Evolutionary conservation across 2,329 filamentous ascomycete genomes (phyloP), one percentile per base, ranked within the genome.

Genomic region (Sordariomycetes sp.): DNA sequence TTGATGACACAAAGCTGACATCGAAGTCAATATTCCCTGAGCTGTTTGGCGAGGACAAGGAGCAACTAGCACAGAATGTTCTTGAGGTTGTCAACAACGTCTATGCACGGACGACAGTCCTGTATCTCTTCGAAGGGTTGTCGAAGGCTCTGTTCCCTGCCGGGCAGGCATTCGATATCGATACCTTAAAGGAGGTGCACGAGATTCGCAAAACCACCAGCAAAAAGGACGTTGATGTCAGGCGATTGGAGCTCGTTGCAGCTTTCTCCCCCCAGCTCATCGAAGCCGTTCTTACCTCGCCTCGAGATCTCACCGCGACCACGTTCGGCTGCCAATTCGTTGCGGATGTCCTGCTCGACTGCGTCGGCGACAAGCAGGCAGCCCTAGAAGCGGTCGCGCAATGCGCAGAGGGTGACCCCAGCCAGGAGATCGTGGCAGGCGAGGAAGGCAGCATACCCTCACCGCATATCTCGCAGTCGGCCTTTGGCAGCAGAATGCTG

Each of bases 1-100:
- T 94, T 32, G 92, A 98, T 47, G 92, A 98, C 55, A 98, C 92
- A 8, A 88, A 93, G 43, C 69, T 94, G 50, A 85, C 79, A 4
- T 71, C 79, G 33, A 96, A 94, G 63, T 71, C 83, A 21, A 83
- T 98, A 43, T 86, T 94, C 58, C 71, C 85, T 0, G 90, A 96
- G 57, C 68, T 98, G 10, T 62, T 95, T 14, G 84, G 80, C 42
- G 83, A 85, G 49, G 75, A 78, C 39, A 68, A 72, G 17, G 68
- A 79, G 36, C 11, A 70, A 37, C 66, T 77, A 21, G 63, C 70
- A 3, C 72, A 82, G 44, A 82, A 81, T 41, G 64, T 86, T 32
- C 59, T 83, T 15, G 70, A 70, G 29, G 61, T 75, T 5, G 76
- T 71, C 43, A 82, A 79, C 43, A 75, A 87, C 47, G 63, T 75